Conservation (phyloP, 495 filamentous ascomycete genomes). For the Wilcoxina mikolae region DNA sequence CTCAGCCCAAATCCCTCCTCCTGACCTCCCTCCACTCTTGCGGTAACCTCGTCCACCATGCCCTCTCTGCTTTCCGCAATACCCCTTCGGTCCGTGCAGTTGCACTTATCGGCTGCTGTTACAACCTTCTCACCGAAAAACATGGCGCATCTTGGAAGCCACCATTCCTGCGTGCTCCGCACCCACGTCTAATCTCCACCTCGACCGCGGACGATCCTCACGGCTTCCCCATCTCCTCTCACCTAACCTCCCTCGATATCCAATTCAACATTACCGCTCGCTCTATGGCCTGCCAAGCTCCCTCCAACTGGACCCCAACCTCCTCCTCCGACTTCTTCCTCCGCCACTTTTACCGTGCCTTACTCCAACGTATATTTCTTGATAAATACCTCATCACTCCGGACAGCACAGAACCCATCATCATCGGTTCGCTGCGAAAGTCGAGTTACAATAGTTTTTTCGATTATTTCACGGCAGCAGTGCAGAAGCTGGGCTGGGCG, state of each 20-base stretch:
- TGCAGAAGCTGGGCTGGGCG: conserved; percentile 52
- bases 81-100: conserved; percentile 76
- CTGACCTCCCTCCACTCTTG: conserved; percentile 92
- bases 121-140: conserved; percentile 86
- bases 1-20: conserved; percentile 41
- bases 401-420: conserved; percentile 45
- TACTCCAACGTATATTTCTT: conserved; percentile 78
- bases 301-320: conserved; percentile 68
- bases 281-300: conserved; percentile 94
- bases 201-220: conserved; percentile 60
- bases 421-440: conserved; percentile 74
- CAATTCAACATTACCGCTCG: conserved; percentile 81
- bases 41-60: conserved; percentile 91
- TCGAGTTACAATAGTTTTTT: conserved; percentile 60
- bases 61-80: conserved; percentile 64
- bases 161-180: conserved; percentile 31
- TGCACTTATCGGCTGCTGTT: conserved; percentile 93
- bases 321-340: conserved; percentile 83
- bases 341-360: conserved; percentile 80
- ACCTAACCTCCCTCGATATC: conserved; percentile 4
- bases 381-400: conserved; percentile 43
- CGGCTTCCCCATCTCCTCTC: conserved; percentile 61
- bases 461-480: conserved; percentile 65
- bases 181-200: conserved; percentile 42
- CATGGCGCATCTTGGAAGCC: conserved; percentile 75